Base-by-base conservation (phyloP, 768 basidiomycete genomes). In the Leucogyrophana mollusca region DNA sequence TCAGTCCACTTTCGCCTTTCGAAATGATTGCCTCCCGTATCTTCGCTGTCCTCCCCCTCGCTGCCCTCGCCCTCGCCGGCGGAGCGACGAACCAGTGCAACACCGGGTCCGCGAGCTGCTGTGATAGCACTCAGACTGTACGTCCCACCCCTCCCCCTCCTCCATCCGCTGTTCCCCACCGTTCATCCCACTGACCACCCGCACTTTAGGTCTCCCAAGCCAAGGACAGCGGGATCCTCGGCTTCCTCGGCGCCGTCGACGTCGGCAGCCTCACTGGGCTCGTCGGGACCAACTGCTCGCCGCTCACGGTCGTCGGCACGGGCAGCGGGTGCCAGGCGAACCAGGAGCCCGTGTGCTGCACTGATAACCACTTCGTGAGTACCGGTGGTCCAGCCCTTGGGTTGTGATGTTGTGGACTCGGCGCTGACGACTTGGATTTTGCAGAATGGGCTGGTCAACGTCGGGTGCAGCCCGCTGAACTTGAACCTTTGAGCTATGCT, bases 81-180 rank as follows among this genome's bases (percentile, higher is more conserved):
- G 46, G 45, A 2, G 59, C 61, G 41, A 63, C 64, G 27, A 58
- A 58, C 25, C 48, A 51, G 33, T 64, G 62, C 37, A 47, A 51
- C 49, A 44, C 49, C 11, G 64, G 54, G 8, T 14, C 40, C 24
- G 23, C 45, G 18, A 40, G 55, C 30, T 64, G 62, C 30, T 64
- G 62, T 30, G 45, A 59, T 36, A 52, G 42, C 11, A 36, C 47
- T 25, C 40, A 53, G 37, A 32, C 47, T 45, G 61, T 65, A 8
- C 6, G 8, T 21, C n/a, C n/a, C n/a, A n/a, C n/a, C n/a, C n/a
- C n/a, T n/a, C n/a, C n/a, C n/a, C n/a, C n/a, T n/a, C n/a, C n/a
- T n/a, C n/a, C n/a, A n/a, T n/a, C 11, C 13, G 16, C 5, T 2
- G 14, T n/a, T 34, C 20, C 8, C 14, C 14, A 8, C 39, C 32